phyloP scores from a whole-genome alignment of 495 filamentous ascomycete genomes.

The Annulohypoxylon moriforme region DNA sequence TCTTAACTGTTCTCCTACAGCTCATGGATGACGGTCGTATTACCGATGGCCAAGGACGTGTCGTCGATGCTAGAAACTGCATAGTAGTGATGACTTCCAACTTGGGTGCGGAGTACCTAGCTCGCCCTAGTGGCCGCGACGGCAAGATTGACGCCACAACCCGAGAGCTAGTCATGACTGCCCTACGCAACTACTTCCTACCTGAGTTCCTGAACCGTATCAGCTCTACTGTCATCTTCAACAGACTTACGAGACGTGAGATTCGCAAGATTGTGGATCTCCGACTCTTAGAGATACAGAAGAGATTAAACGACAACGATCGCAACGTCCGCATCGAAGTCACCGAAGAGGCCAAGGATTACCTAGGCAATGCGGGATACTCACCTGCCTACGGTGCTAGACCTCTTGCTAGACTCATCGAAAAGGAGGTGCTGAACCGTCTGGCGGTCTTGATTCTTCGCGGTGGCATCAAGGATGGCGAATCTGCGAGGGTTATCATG shows the following conservation, averaged over 20 bases:
- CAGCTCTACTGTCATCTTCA: conserved; percentile 96
- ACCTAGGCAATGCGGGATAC: conserved; percentile 88
- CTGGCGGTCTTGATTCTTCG: conserved; percentile 90
- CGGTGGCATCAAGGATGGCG: conserved; percentile 85
- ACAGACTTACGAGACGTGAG: conserved; percentile 86
- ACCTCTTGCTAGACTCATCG: conserved; percentile 87
- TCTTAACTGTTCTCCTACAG: conserved; percentile 94
- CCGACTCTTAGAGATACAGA: conserved; percentile 88
- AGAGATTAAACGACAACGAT: conserved; percentile 80
- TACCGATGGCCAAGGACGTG: conserved; percentile 94
- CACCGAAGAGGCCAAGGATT: conserved; percentile 85
- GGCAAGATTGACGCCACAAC: conserved; percentile 90
- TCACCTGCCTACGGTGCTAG: conserved; percentile 93
- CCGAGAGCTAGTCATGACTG: conserved; percentile 85
- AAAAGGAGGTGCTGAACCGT: conserved; percentile 94
- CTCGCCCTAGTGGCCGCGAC: conserved; percentile 77
- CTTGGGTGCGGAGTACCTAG: conserved; percentile 92
- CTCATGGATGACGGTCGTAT: conserved; percentile 99
- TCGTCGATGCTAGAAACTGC: conserved; percentile 96
- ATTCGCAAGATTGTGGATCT: conserved; percentile 97
- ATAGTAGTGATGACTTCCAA: conserved; percentile 99
- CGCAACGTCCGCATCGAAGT: conserved; percentile 83
- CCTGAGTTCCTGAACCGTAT: conserved; percentile 99
- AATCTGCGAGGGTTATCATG: conserved; percentile 80
- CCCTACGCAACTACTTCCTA: conserved; percentile 93